phyloP scores from a whole-genome alignment of 2,329 filamentous ascomycete species.

The Huntiella savannae region DNA sequence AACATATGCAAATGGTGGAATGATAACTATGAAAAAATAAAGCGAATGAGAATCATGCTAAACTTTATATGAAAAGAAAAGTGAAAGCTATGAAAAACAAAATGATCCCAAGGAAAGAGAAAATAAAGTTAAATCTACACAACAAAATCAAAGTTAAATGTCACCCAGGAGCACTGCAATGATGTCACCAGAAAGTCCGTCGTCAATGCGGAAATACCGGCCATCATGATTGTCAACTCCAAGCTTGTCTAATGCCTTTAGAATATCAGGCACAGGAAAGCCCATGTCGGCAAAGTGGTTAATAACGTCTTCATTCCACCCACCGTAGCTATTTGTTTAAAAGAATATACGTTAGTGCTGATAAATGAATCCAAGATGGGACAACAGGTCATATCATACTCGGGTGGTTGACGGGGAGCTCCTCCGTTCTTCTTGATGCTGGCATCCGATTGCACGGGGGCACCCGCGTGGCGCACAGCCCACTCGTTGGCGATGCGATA shows the following conservation, averaged over 20 bases:
- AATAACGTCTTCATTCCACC: constrained; percentile 70
- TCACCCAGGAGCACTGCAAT: constrained; percentile 72
- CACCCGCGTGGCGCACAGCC: constrained; percentile 68
- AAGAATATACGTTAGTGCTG: too few relatives aligned
- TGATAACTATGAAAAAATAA: too few relatives aligned
- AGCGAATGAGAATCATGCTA: too few relatives aligned
- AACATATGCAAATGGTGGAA: too few relatives aligned
- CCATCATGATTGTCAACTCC: constrained; percentile 57
- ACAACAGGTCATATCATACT: too few relatives aligned
- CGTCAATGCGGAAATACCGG: constrained; percentile 69
- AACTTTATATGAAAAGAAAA: too few relatives aligned
- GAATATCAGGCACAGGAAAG: constrained; percentile 72
- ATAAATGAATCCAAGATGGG: too few relatives aligned
- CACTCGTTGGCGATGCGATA: constrained; percentile 71
- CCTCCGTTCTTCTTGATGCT: too few relatives aligned
- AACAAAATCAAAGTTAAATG: constrained; percentile 23
- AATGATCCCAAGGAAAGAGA: too few relatives aligned
- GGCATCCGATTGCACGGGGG: constrained; percentile 28
- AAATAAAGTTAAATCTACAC: too few relatives aligned
- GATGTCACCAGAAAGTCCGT: constrained; percentile 78
- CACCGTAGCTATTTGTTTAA: constrained; percentile 44
- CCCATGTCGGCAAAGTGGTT: constrained; percentile 80
- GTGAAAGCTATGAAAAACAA: too few relatives aligned
- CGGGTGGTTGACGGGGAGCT: too few relatives aligned
- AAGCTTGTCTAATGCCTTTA: constrained; percentile 21